Evolutionary conservation across 352 stramenopile species (phyloP).

Genomic region (Pythium aphanidermatum): DNA sequence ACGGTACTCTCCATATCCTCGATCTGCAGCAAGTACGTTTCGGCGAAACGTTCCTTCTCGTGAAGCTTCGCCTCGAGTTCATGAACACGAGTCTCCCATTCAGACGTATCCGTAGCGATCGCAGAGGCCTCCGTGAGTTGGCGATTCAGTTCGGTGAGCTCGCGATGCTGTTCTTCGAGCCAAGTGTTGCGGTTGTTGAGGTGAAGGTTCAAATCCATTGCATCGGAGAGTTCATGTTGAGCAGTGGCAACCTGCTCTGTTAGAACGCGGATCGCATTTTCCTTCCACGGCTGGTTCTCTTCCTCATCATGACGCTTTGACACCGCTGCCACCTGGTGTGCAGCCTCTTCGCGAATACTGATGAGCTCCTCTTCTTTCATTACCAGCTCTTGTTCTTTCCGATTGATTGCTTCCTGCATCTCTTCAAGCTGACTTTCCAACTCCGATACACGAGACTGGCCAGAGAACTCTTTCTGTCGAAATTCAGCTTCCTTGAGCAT

Average conservation of each 20-base stretch:
- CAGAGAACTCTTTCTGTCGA: slow-evolving; percentile 47
- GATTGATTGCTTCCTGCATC: slow-evolving; percentile 32
- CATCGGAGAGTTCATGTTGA: slow-evolving; percentile 72
- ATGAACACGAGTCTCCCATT: slow-evolving; percentile 8
- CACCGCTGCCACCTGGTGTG: slow-evolving; percentile 13
- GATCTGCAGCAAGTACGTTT: slow-evolving; percentile 2
- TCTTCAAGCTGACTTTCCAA: slow-evolving; percentile 56
- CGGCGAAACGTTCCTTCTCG: background rate
- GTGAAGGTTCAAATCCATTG: slow-evolving; percentile 79
- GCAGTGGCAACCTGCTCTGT: slow-evolving; percentile 64
- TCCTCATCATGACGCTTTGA: slow-evolving; percentile 12
- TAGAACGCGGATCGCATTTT: slow-evolving; percentile 50
- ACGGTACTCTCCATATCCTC: background rate
- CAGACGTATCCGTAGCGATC: slow-evolving; percentile 1
- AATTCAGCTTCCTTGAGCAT: slow-evolving; percentile 55
- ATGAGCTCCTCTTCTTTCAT: slow-evolving; percentile 49
- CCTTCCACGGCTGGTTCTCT: slow-evolving; percentile 31
- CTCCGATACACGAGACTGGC: slow-evolving; percentile 43
- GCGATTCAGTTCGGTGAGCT: too few species aligned
- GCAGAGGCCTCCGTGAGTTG: slow-evolving; percentile 19
- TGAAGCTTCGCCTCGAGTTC: slow-evolving; percentile 8
- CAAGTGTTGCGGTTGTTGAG: slow-evolving; percentile 73
- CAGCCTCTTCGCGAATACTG: slow-evolving; percentile 21
- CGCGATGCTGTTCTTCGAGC: slow-evolving; percentile 76
- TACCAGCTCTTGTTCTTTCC: slow-evolving; percentile 37